These are phyloP conservation scores for Borovskyia barvae DNA, from an alignment of 208 protist species.

Conservation along the genomic window DNA sequence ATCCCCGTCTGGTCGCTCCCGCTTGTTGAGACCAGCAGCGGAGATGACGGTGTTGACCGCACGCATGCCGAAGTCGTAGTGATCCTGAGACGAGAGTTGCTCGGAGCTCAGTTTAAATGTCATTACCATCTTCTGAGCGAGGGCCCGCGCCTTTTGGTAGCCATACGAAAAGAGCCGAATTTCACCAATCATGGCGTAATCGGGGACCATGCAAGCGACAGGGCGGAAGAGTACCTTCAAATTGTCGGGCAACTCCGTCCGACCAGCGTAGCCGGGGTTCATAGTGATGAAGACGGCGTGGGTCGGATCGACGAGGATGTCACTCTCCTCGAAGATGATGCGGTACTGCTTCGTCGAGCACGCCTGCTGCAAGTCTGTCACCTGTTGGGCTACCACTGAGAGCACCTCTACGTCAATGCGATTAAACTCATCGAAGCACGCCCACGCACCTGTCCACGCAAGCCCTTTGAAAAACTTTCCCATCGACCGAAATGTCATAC, in stretches of 20 bases:
- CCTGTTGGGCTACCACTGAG: conserved; percentile 96
- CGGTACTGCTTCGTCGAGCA: conserved; percentile 90
- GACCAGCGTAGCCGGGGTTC: conserved; percentile 99
- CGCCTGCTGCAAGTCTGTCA: conserved; percentile 95
- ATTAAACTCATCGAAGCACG: conserved; percentile 99
- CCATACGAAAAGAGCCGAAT: conserved; percentile 98
- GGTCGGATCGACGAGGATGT: conserved; percentile 93
- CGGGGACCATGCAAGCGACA: conserved; percentile 99
- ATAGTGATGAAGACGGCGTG: conserved; percentile 98
- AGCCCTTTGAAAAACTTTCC: conserved; percentile 98
- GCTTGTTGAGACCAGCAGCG: conserved; percentile 96
- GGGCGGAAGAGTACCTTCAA: conserved; percentile 97
- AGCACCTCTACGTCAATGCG: conserved; percentile 98
- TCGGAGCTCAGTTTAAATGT: conserved; percentile 98
- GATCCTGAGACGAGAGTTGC: conserved; percentile 97
- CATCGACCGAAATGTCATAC: conserved; percentile 96
- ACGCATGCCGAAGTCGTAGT: conserved; percentile 99
- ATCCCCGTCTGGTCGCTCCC: conserved; percentile 85
- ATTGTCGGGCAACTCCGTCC: conserved; percentile 98
- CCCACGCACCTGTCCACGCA: conserved; percentile 96
- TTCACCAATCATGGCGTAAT: conserved; percentile 99
- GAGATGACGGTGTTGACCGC: conserved; percentile 99
- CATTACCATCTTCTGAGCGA: conserved; percentile 97
- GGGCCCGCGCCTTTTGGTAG: conserved; percentile 93
- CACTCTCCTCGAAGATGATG: conserved; percentile 93